Evolutionary conservation across 2,329 filamentous ascomycete species (phyloP), one percentile per base, ranked within the genome.

Genomic region (Ascomycota sp.): DNA sequence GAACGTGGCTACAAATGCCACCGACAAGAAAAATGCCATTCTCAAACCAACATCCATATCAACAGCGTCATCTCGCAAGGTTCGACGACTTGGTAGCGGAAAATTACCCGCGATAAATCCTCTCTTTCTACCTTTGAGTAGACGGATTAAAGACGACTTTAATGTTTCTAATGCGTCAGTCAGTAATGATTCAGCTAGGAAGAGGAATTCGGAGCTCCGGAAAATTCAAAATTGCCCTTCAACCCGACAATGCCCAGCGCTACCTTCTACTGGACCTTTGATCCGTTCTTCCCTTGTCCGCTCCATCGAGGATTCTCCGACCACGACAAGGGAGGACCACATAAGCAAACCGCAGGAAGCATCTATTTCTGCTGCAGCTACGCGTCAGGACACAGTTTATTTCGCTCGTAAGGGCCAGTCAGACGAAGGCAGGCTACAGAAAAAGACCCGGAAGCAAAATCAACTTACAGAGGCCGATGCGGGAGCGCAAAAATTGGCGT

Each of bases 71-170:
- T 41, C 35, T 7, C 48, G 46, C 28, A 50, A 47, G 37, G 44
- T 55, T 13, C 49, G 52, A 16, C 47, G 47, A 7, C 43, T 55
- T 7, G 41, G 42, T 24, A 29, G 44, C 32, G n/a, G 38, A 27
- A 31, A 30, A 4, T 43, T 44, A 30, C n/a, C 38, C 6, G 32
- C 37, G 5, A 31, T 35, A 25, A 54, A 54, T 31, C 49, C 46
- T 6, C 42, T 55, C 6, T 47, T 55, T 10, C 47, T 49, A 32
- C 47, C 40, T n/a, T n/a, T n/a, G n/a, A n/a, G n/a, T n/a, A n/a
- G n/a, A 36, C 54, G 51, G 48, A 47, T 41, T 32, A 41, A 41
- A 1, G 41, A 45, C 13, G 40, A 47, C 32, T 34, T 39, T 24
- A 36, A 38, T 33, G n/a, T n/a, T n/a, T n/a, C n/a, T n/a, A 37